A percentile compares a stretch with the other conserved stretches of the same genome.
Evolutionary conservation across 768 basidiomycete species (phyloP).

Genomic region (Amanita inopinata): DNA sequence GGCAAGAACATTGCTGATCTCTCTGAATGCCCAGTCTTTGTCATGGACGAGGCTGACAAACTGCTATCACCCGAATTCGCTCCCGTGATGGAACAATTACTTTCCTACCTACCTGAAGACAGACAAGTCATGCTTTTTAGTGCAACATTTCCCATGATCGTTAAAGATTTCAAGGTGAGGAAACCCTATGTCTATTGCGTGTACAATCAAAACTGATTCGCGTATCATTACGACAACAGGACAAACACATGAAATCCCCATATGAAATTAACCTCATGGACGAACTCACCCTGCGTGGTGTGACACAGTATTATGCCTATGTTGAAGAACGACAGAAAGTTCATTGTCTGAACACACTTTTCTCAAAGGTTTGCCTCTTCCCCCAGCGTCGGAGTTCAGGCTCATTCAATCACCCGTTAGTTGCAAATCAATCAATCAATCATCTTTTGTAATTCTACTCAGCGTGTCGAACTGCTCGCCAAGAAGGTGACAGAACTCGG

Average conservation of each 20-base stretch:
- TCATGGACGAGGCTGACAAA: constrained; percentile 99
- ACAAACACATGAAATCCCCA: constrained; percentile 92
- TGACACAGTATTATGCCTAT: constrained; percentile 99
- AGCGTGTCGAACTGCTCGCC: constrained; percentile 97
- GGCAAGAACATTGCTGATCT: constrained; percentile 92
- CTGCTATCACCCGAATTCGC: constrained; percentile 95
- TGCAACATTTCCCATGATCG: constrained; percentile 97
- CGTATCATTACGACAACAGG: constrained; percentile 33
- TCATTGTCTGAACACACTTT: constrained; percentile 98
- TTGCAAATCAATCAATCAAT: constrained; percentile 99
- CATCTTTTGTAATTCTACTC: constrained; percentile 99
- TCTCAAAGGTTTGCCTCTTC: constrained; percentile 70
- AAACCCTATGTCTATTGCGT: not conserved
- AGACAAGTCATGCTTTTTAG: constrained; percentile 99
- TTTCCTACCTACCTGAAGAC: constrained; percentile 72
- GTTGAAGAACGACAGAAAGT: constrained; percentile 99
- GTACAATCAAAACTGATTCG: not conserved
- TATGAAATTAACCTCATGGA: constrained; percentile 99
- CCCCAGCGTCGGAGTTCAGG: not conserved
- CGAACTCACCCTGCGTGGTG: constrained; percentile 95
- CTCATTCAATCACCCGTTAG: constrained; percentile 28
- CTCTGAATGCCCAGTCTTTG: constrained; percentile 89
- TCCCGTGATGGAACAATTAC: constrained; percentile 94
- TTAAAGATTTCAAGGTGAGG: constrained; percentile 94
- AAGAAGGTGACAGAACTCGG: constrained; percentile 99